phyloP scores from a whole-genome alignment of 2,329 filamentous ascomycete genomes.

The Didymella lethalis region DNA sequence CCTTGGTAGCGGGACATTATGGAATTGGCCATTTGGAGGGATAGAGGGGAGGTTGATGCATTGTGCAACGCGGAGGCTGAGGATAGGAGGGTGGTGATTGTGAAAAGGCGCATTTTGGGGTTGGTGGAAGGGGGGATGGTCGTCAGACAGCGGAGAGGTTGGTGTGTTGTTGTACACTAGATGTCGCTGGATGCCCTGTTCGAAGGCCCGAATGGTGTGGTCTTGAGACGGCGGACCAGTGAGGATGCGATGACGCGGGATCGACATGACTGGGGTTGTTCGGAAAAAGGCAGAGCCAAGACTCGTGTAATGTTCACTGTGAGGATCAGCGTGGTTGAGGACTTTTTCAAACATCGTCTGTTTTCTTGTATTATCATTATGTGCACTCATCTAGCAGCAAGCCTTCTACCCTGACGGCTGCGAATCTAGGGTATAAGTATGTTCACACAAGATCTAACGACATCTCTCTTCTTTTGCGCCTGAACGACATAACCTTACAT shows the following conservation, averaged over 20 bases:
- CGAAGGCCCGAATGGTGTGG: neutral
- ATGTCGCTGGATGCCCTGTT: neutral
- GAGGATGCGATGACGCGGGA: neutral
- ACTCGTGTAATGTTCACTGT: neutral
- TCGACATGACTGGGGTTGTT: conserved; percentile 1
- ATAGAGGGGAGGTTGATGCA: conserved; percentile 9
- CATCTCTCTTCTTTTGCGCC: neutral
- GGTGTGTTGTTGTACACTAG: neutral
- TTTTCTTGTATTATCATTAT: conserved; percentile 1
- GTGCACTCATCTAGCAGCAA: conserved; percentile 2
- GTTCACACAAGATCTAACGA: conserved; percentile 1
- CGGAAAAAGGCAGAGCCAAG: neutral
- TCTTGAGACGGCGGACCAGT: neutral
- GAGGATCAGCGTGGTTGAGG: neutral
- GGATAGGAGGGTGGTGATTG: neutral
- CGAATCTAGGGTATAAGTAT: conserved; percentile 15
- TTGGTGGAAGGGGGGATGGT: neutral
- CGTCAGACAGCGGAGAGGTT: neutral
- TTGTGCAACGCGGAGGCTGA: neutral
- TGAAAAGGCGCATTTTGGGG: conserved; percentile 6
- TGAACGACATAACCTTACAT: neutral
- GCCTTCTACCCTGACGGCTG: conserved; percentile 1
- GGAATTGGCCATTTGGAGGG: conserved; percentile 39
- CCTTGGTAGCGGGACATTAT: conserved; percentile 46
- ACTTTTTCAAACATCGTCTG: neutral